A percentile compares a stretch with the other conserved stretches of the same genome.
Conservation (phyloP, 2,329 filamentous ascomycete genomes). For the Bipolaris cookei region DNA sequence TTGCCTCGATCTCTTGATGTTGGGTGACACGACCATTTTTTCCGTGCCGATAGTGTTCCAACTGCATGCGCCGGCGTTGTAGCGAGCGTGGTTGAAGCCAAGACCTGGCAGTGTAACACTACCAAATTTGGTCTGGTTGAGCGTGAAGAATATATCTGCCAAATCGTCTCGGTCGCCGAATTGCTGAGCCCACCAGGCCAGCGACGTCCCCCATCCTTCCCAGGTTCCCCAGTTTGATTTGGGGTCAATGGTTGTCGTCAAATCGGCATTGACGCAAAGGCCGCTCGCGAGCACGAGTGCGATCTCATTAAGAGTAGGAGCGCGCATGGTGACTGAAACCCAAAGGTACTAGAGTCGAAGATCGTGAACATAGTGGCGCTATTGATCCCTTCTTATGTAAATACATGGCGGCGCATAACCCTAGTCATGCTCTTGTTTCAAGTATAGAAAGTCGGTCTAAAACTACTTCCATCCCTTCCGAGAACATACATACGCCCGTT, state of each 20-base stretch:
- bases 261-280: slow-evolving; percentile 8
- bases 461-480: not conserved
- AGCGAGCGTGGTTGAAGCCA: slow-evolving; percentile 15
- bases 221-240: slow-evolving; percentile 15
- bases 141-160: slow-evolving; percentile 15
- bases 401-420: not conserved
- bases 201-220: slow-evolving; percentile 17
- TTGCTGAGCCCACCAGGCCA: slow-evolving; percentile 17
- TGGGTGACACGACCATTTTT: slow-evolving; percentile 12
- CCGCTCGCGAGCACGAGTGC: slow-evolving; percentile 6
- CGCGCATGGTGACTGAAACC: slow-evolving; percentile 6
- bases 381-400: not conserved
- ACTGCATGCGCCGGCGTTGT: slow-evolving; percentile 17
- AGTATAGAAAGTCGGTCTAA: not conserved
- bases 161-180: slow-evolving; percentile 14
- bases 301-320: slow-evolving; percentile 4
- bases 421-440: not conserved
- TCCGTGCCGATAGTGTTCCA: slow-evolving; percentile 10
- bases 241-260: slow-evolving; percentile 9
- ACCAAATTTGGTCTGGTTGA: slow-evolving; percentile 6
- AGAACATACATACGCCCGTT: not conserved
- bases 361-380: not conserved
- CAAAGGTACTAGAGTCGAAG: not conserved
- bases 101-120: slow-evolving; percentile 10
- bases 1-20: slow-evolving; percentile 13